Evolutionary conservation across 805 yeast genomes (phyloP), one percentile per base, ranked within the genome.

Genomic region (Kregervanrija fluxuum): DNA sequence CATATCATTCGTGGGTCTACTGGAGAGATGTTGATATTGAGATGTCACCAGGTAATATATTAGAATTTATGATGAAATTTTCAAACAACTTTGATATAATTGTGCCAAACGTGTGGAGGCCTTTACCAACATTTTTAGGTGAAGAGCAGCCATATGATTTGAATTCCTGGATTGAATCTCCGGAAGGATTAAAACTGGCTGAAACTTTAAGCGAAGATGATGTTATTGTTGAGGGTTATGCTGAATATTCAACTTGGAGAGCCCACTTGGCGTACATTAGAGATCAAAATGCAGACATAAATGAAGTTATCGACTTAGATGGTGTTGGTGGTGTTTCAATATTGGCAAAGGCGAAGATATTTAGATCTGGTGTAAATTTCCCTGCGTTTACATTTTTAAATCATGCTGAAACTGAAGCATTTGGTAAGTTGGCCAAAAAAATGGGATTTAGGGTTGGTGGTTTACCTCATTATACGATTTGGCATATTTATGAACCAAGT

Each of bases 91-190:
- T 72, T 57, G 95, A 85, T 57, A 84, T 85, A 12, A 71, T 85
- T 61, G 81, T 83, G 35, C 95, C 88, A 30, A 88, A 93, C 58
- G 96, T 93, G 32, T 93, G 99, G 99, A 75, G 99, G 55, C 99
- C 98, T 2, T 71, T 93, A 49, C 99, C 99, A 2, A 83, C 81
- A 38, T 93, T 90, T 66, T 74, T 93, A 50, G 95, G 93, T 14
- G 77, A 79, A 51, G 95, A 86, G 60, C 99, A 93, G 65, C 89
- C 98, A 1, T 93, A 93, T 62, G 99, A 93, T 65, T 75, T 93
- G 59, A 93, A 93, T 66, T 86, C 97, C 11, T 93, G 99, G 99
- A 77, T 87, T 46, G 99, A 93, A 67, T 79, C 90, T 3, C 83
- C 79, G 5, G 79, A 83, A 9, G 96, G 87, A 1, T 48, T 82